Evolutionary conservation across 768 basidiomycete species (phyloP).

Genomic region (Boletus vermiculosoides): DNA sequence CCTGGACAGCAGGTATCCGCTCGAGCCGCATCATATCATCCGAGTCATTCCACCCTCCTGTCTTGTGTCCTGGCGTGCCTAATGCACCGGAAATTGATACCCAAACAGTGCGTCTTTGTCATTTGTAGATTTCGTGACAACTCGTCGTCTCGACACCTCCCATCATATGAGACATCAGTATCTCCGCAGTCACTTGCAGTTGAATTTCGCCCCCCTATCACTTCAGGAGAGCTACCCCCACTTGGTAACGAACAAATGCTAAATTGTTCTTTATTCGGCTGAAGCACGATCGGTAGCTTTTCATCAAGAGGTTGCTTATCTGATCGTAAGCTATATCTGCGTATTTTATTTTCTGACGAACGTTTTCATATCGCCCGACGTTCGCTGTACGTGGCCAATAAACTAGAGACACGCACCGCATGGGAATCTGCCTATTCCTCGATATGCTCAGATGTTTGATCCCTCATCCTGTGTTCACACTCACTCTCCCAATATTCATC

Average conservation of each 20-base stretch:
- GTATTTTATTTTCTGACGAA: conserved; percentile 15
- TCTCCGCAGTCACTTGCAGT: conserved; percentile 7
- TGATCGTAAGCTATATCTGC: conserved; percentile 21
- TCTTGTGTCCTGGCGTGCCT: neutral
- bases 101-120: conserved; percentile 14
- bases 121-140: neutral
- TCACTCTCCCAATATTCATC: neutral
- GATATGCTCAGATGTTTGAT: conserved; percentile 17
- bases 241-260: conserved; percentile 15
- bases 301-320: conserved; percentile 22
- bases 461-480: conserved; percentile 4
- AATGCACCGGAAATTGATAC: conserved; percentile 24
- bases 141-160: neutral
- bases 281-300: conserved; percentile 21
- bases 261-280: conserved; percentile 13
- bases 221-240: conserved; percentile 19
- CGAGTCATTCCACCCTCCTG: conserved; percentile 1
- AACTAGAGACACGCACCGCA: conserved; percentile 10
- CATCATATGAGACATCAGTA: conserved; percentile 3
- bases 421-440: conserved; percentile 13
- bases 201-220: neutral
- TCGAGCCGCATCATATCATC: conserved; percentile 9
- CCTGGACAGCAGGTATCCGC: neutral
- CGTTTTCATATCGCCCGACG: conserved; percentile 27
- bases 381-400: conserved; percentile 14